Conservation (phyloP, 768 basidiomycete species). For the Rhizopogon sp. region DNA sequence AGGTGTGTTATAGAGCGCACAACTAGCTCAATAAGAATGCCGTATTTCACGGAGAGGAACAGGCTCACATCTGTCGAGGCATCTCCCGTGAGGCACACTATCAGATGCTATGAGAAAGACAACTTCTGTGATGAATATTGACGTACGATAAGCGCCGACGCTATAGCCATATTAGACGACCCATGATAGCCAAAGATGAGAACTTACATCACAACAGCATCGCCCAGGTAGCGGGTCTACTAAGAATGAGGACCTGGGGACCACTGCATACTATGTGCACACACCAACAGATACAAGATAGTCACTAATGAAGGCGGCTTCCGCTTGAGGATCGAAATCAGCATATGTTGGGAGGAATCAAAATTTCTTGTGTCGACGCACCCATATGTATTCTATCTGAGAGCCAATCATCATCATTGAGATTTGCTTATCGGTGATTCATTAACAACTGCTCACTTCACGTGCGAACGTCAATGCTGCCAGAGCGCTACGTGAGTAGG, state of each 20-base stretch:
- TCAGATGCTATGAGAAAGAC: neutral
- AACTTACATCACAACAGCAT: constrained; percentile 24
- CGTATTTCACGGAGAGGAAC: neutral
- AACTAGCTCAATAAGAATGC: neutral
- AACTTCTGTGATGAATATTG: neutral
- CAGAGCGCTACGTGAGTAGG: neutral
- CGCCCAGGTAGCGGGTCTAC: constrained; percentile 27
- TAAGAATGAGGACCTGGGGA: neutral
- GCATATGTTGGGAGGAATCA: neutral
- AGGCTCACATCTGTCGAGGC: neutral
- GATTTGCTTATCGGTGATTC: neutral
- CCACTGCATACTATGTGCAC: neutral
- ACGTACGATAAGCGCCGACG: neutral
- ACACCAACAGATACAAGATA: constrained; percentile 20
- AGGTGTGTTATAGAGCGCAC: neutral
- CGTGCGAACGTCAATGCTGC: constrained; percentile 20
- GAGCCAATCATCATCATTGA: neutral
- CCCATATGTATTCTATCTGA: constrained; percentile 28
- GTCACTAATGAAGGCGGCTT: constrained; percentile 20
- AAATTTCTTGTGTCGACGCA: constrained; percentile 5
- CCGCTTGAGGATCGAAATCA: constrained; percentile 13
- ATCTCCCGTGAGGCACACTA: neutral
- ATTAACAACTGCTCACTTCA: constrained; percentile 16
- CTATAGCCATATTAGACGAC: neutral
- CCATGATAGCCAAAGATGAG: neutral